Evolutionary conservation across 2,329 filamentous ascomycete species (phyloP), one percentile per base, ranked within the genome.

Genomic region (Fusarium virguliforme): DNA sequence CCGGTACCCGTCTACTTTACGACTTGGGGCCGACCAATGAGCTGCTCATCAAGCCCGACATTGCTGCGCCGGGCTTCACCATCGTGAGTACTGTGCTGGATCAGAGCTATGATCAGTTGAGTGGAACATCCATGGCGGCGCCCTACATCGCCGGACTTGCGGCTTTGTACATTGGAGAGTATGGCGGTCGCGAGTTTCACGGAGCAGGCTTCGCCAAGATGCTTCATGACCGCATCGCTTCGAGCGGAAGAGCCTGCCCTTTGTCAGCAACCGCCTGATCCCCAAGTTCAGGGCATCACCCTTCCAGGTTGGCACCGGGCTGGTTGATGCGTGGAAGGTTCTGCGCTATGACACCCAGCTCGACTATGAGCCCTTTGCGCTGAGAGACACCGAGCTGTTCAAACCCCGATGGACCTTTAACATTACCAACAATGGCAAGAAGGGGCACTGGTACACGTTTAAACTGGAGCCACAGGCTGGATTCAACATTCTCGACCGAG

Each of bases 41-140:
- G 60, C 79, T 87, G 4, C 78, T 83, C 30, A 78, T 87, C 58
- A 87, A 86, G 70, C 85, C 86, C 5, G 83, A 88, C 53, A 77
- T 88, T 54, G 82, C 83, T 13, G 83, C 84, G 0, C 85, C 86
- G 2, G 86, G 86, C 12, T 83, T 82, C 55, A 78, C 83, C 32
- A 86, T 89, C 51, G 79, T 86, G 60, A 87, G 84, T 46, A 88
- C 86, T 2, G 84, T 83, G 48, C 80, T 83, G 2, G 76, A 83
- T 26, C 78, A 79, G 26, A 70, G 64, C 9, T 89, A 86, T 67
- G 81, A 81, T 13, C 78, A 85, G 7, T 78, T 85, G 60, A 85
- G 82, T 48, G 87, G 87, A 48, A 89, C 88, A 0, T 88, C 85
- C 1, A 89, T 89, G 87, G 84, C 87, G 1, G 84, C 84, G 6